Base-by-base conservation (phyloP, 2,329 filamentous ascomycete genomes). In the Incumbomyces delicatus region DNA sequence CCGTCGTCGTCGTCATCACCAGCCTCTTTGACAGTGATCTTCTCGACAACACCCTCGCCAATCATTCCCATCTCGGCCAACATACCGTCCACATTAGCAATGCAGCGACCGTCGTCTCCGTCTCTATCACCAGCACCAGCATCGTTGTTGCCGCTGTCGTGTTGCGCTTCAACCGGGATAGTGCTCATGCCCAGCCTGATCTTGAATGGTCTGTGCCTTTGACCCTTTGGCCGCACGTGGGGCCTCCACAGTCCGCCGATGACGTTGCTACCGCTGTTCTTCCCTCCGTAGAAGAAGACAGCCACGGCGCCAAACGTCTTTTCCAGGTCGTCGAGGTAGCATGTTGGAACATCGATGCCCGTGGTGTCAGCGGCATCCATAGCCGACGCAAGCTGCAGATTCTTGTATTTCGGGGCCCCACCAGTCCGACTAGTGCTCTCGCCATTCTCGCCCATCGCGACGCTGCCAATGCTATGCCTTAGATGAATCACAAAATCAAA, bases 401-500 rank as follows among this genome's bases (percentile, higher is more conserved):
- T 95, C 67, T 94, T 95, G 72, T 83, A 95, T 27, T 74, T 8
- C n/a, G n/a, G n/a, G n/a, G n/a, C n/a, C n/a, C n/a, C n/a, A n/a
- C n/a, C n/a, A n/a, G n/a, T n/a, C n/a, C n/a, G n/a, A n/a, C n/a
- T n/a, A n/a, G n/a, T n/a, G n/a, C n/a, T n/a, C n/a, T n/a, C n/a
- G n/a, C n/a, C n/a, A n/a, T n/a, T n/a, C n/a, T n/a, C n/a, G n/a
- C n/a, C n/a, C n/a, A n/a, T n/a, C n/a, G n/a, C n/a, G n/a, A n/a
- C n/a, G n/a, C n/a, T n/a, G n/a, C n/a, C n/a, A n/a, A n/a, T 65
- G 42, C 61, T 57, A 27, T 27, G 22, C 65, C 78, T 76, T 16
- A 96, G 69, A 59, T 83, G 77, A 46, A 98, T 70, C n/a, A 90
- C 68, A 53, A 96, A 83, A 62, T 96, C 87, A 63, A 89, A 98